Evolutionary conservation across 208 protist species (phyloP).

Genomic region (Leishmania braziliensis): DNA sequence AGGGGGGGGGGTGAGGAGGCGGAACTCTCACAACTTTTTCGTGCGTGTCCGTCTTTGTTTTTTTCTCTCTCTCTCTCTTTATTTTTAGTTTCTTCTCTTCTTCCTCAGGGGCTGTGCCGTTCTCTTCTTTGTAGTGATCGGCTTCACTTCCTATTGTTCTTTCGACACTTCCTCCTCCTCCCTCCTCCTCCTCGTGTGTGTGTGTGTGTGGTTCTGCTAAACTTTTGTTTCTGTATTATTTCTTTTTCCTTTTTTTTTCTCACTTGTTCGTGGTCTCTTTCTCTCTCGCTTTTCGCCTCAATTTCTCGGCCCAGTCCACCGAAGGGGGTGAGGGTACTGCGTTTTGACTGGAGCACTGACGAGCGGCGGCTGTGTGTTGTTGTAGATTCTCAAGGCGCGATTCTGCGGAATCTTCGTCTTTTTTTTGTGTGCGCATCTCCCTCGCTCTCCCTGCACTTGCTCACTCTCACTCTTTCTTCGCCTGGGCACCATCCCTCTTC

Average conservation of each 20-base stretch:
- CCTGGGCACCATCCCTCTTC: background rate
- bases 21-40: too few species aligned
- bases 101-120: background rate
- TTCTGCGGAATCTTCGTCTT: background rate
- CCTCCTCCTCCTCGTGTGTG: background rate
- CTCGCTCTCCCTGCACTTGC: background rate
- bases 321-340: background rate
- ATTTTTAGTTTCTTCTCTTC: background rate
- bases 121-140: background rate
- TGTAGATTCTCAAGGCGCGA: background rate
- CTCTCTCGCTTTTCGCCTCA: background rate
- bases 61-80: background rate
- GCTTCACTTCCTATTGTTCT: background rate
- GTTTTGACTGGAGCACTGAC: background rate
- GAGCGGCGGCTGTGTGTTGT: background rate
- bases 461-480: background rate
- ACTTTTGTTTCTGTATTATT: background rate
- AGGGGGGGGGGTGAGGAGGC: too few species aligned
- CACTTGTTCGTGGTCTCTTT: background rate
- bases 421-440: background rate
- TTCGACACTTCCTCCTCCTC: background rate
- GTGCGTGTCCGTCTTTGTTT: background rate
- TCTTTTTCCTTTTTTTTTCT: background rate
- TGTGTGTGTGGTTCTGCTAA: background rate
- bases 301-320: background rate